phyloP scores from a whole-genome alignment of 768 basidiomycete species.

The Leccinum uliginosum region DNA sequence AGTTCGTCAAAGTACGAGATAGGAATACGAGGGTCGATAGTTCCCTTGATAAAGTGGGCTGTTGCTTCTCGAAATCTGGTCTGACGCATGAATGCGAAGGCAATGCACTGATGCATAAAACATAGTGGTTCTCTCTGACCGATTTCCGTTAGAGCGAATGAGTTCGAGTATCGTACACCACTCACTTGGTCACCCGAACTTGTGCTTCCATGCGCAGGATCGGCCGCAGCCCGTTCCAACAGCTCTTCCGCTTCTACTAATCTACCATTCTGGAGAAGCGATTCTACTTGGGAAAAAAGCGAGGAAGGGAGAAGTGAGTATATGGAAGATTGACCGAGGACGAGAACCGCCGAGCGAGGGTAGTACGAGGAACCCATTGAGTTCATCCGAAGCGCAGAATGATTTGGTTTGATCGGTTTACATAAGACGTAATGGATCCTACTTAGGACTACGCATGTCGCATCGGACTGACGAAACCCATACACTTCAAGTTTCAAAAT shows the following conservation, averaged over 20 bases:
- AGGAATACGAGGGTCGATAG: constrained; percentile 79
- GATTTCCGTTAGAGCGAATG: constrained; percentile 7
- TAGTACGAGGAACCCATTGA: constrained; percentile 37
- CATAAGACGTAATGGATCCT: constrained; percentile 1
- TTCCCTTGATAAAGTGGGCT: constrained; percentile 69
- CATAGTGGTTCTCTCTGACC: constrained; percentile 59
- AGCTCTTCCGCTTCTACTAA: constrained; percentile 62
- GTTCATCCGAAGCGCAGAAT: background rate
- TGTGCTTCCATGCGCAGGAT: constrained; percentile 10
- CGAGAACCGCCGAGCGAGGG: constrained; percentile 64
- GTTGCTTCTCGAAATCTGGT: constrained; percentile 84
- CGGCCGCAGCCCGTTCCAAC: constrained; percentile 51
- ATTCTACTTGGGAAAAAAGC: constrained; percentile 67
- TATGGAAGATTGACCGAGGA: constrained; percentile 57
- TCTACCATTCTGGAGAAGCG: constrained; percentile 58
- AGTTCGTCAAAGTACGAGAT: constrained; percentile 77
- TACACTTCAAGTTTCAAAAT: too few relatives aligned
- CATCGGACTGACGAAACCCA: too few relatives aligned
- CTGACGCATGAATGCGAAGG: constrained; percentile 72
- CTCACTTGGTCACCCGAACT: constrained; percentile 9
- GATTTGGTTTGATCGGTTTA: constrained; percentile 6
- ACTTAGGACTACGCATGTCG: too few relatives aligned
- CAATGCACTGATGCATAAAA: constrained; percentile 79
- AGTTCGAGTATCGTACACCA: background rate
- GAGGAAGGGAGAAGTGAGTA: constrained; percentile 69